These are phyloP conservation scores for Talaromyces proteolyticus DNA, from an alignment of 495 filamentous ascomycete species.

Conservation along the genomic window DNA sequence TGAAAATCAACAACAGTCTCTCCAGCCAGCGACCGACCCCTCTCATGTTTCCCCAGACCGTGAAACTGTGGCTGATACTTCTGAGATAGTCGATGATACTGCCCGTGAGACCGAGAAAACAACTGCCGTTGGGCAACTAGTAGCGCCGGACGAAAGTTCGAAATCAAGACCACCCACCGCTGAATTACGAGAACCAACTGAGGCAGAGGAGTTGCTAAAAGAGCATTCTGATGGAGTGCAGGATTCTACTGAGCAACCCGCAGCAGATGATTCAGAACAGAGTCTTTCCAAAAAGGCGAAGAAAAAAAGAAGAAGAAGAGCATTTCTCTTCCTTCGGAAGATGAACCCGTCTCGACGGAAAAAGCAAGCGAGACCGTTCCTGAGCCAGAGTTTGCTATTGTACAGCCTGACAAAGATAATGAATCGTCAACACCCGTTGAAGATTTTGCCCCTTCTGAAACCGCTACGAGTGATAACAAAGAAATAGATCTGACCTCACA, in stretches of 20 bases:
- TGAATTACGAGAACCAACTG: not conserved
- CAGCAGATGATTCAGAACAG: not conserved
- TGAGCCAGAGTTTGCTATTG: slow-evolving; percentile 8
- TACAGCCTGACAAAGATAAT: not conserved
- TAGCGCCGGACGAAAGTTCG: not conserved
- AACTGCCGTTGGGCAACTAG: not conserved
- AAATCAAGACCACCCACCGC: not conserved
- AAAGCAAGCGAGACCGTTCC: slow-evolving; percentile 14
- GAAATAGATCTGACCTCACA: not conserved
- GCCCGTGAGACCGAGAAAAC: not conserved
- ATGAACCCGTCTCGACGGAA: not conserved
- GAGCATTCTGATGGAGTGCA: not conserved
- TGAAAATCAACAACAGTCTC: not conserved
- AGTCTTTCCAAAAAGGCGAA: not conserved
- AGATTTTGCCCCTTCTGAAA: not conserved
- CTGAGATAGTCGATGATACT: not conserved
- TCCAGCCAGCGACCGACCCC: not conserved
- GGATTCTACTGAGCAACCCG: not conserved
- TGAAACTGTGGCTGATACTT: not conserved
- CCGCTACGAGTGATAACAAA: not conserved
- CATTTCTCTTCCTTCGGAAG: not conserved
- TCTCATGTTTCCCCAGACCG: too few relatives aligned
- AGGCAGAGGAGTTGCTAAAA: not conserved
- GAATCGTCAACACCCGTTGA: not conserved
- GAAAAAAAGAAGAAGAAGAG: not conserved